These are phyloP conservation scores for Ormosia semicastrata DNA, from an alignment of 306 rosid species.

Conservation along the genomic window DNA sequence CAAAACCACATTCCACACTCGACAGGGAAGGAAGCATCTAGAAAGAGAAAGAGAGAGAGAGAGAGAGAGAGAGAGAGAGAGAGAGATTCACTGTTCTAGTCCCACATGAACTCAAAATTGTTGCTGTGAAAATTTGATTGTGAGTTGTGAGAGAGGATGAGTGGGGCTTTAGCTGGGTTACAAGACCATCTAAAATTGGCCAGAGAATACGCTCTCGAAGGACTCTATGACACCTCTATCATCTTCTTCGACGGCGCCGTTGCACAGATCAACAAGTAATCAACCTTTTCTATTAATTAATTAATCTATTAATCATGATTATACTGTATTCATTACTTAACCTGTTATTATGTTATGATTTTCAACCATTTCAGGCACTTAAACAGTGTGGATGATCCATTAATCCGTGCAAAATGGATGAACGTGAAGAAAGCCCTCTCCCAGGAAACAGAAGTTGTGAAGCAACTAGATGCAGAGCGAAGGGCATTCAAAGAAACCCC, in stretches of 20 bases:
- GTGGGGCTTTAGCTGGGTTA: slow-evolving; percentile 62
- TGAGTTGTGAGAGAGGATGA: slow-evolving; percentile 39
- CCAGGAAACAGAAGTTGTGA: slow-evolving; percentile 85
- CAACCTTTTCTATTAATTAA: too few species aligned
- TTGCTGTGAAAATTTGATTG: too few species aligned
- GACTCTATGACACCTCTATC: slow-evolving; percentile 83
- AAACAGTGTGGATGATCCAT: slow-evolving; percentile 70
- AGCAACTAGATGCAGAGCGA: slow-evolving; percentile 78
- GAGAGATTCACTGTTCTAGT: not conserved
- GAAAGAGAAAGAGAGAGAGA: slow-evolving; percentile 5
- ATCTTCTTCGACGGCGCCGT: slow-evolving; percentile 96
- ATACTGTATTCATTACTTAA: not conserved
- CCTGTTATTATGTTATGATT: not conserved
- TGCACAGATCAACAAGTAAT: slow-evolving; percentile 97
- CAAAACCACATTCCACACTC: not conserved
- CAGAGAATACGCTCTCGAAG: slow-evolving; percentile 93
- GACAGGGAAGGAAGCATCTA: not conserved
- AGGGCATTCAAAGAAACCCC: slow-evolving; percentile 70
- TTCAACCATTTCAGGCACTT: slow-evolving; percentile 44
- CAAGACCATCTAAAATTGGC: slow-evolving; percentile 95
- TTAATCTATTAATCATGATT: too few species aligned
- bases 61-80: not conserved
- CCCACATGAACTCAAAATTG: not conserved
- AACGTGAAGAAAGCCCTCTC: slow-evolving; percentile 84
- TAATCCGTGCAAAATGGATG: slow-evolving; percentile 87